These are phyloP conservation scores for Salicornia ramosissima DNA, from an alignment of 148 eudicot genomes.

Conservation along the genomic window DNA sequence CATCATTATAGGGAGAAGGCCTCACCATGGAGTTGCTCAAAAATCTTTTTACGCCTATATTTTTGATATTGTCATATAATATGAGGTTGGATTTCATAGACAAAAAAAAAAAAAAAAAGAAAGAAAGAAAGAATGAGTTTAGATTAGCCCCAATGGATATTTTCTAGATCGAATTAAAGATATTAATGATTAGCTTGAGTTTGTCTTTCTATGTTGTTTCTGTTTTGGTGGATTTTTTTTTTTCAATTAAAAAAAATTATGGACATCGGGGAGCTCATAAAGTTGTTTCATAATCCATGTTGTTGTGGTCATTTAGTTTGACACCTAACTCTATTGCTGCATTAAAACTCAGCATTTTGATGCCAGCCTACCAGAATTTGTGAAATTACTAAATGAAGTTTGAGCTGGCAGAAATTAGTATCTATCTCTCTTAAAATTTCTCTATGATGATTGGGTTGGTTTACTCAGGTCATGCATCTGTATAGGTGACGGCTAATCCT, in stretches of 20 bases:
- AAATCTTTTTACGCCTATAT: too few relatives aligned
- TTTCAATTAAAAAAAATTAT: too few relatives aligned
- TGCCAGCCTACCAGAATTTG: not conserved
- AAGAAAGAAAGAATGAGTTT: too few relatives aligned
- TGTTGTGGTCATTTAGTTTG: not conserved
- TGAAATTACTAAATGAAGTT: not conserved
- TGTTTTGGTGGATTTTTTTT: too few relatives aligned
- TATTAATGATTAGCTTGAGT: not conserved
- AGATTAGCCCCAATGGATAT: too few relatives aligned
- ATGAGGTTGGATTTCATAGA: too few relatives aligned
- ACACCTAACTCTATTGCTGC: not conserved
- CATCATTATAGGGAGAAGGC: too few relatives aligned
- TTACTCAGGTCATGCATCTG: slow-evolving; percentile 81
- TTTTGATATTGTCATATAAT: too few relatives aligned
- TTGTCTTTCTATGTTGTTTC: not conserved
- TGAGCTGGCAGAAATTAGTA: slow-evolving; percentile 2
- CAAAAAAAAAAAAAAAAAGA: too few relatives aligned
- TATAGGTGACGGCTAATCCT: slow-evolving; percentile 97
- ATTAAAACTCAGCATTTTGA: not conserved
- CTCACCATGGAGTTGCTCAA: too few relatives aligned
- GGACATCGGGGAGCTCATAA: too few relatives aligned
- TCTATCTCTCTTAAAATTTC: slow-evolving; percentile 18
- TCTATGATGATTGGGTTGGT: slow-evolving; percentile 47
- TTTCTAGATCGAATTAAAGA: too few relatives aligned
- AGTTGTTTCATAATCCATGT: not conserved